phyloP scores from a whole-genome alignment of 352 stramenopile genomes.

The Globisporangium apiculatum region DNA sequence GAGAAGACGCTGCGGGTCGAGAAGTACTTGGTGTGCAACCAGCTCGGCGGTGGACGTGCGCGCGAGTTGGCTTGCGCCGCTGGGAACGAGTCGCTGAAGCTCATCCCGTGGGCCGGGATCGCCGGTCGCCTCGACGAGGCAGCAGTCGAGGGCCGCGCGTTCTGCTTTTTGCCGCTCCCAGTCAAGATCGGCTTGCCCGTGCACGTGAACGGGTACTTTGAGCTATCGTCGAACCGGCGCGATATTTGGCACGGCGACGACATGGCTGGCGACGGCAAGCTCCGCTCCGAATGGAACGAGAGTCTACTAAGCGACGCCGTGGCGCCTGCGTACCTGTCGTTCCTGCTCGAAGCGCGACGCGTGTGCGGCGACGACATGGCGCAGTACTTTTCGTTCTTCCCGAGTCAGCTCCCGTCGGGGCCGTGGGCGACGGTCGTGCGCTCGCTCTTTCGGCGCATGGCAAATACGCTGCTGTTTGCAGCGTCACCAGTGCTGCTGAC shows the following conservation, averaged over 20 bases:
- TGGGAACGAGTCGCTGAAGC: conserved; percentile 67
- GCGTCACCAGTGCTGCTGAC: conserved; percentile 15
- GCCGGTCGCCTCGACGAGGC: conserved; percentile 56
- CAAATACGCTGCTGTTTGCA: conserved; percentile 38
- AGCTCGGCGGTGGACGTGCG: conserved; percentile 74
- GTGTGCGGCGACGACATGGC: conserved; percentile 29
- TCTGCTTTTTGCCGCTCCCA: conserved; percentile 91
- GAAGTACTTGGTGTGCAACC: conserved; percentile 85
- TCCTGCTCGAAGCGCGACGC: conserved; percentile 45
- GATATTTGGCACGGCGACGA: conserved; percentile 83
- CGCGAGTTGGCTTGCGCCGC: conserved; percentile 66
- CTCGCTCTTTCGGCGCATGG: conserved; percentile 49
- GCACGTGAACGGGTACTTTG: conserved; percentile 93
- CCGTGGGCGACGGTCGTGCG: conserved; percentile 49
- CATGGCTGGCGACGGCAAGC: conserved; percentile 71
- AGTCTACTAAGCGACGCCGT: conserved; percentile 62
- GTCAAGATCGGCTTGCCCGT: conserved; percentile 84
- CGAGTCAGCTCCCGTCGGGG: conserved; percentile 27
- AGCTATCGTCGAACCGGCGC: conserved; percentile 85
- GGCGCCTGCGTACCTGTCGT: conserved; percentile 65
- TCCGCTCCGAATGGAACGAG: conserved; percentile 73
- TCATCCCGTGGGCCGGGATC: conserved; percentile 87
- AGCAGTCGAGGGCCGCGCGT: conserved; percentile 59
- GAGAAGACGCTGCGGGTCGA: conserved; percentile 8
- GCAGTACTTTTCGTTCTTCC: conserved; percentile 49